Evolutionary conservation across 2,329 filamentous ascomycete genomes (phyloP).

Genomic region (Neonectria ditissima): DNA sequence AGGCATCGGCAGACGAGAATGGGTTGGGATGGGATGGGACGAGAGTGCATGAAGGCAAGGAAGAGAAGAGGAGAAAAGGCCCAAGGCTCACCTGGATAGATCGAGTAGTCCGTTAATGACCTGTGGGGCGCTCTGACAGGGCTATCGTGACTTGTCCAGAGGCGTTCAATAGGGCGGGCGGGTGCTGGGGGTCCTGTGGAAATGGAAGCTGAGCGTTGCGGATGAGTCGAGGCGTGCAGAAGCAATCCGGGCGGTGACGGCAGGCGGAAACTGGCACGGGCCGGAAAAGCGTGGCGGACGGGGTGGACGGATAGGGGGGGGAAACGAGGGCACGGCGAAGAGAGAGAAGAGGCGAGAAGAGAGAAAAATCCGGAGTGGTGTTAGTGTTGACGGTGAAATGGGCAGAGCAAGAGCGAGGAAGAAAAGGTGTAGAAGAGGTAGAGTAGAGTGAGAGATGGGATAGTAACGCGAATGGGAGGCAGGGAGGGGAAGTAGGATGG

Average conservation of each 20-base stretch:
- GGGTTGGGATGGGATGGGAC: constrained; percentile 39
- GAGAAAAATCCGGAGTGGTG: constrained; percentile 19
- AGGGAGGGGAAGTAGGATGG: constrained; percentile 24
- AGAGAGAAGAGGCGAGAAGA: constrained; percentile 3
- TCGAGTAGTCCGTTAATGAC: constrained; percentile 41
- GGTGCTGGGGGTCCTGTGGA: constrained; percentile 31
- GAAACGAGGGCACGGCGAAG: background rate
- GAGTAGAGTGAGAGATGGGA: constrained; percentile 34
- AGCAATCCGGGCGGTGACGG: constrained; percentile 34
- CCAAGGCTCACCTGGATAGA: constrained; percentile 43
- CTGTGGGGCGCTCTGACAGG: constrained; percentile 44
- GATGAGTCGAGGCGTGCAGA: constrained; percentile 35
- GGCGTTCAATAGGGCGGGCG: constrained; percentile 42
- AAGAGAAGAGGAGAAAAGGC: constrained; percentile 35
- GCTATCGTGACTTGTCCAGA: constrained; percentile 41
- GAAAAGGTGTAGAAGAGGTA: constrained; percentile 36
- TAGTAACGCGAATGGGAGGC: constrained; percentile 25
- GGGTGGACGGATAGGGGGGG: constrained; percentile 1
- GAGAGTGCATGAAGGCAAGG: constrained; percentile 43
- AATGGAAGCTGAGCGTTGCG: constrained; percentile 14
- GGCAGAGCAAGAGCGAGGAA: constrained; percentile 28
- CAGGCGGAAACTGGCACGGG: constrained; percentile 33
- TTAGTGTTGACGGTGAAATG: constrained; percentile 18
- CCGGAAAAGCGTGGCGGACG: constrained; percentile 26
- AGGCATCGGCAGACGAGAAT: constrained; percentile 38